A percentile compares a stretch with the other conserved stretches of the same genome.
Evolutionary conservation across 225 moss, liverwort and hornwort genomes (phyloP).

Genomic region (Pseudoscleropodium purum): DNA sequence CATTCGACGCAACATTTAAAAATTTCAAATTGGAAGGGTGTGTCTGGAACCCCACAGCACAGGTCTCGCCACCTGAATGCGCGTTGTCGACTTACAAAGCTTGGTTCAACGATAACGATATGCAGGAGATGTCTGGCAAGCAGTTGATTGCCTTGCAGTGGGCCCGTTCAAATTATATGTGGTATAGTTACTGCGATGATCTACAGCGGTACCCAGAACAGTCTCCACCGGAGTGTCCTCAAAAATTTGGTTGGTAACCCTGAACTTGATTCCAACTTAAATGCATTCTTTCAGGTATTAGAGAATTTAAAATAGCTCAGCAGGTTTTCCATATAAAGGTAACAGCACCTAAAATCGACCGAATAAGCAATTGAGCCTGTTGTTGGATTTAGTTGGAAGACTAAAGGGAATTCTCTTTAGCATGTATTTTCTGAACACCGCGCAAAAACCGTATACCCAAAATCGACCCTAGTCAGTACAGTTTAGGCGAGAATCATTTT

Average conservation of each 20-base stretch:
- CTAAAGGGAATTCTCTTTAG: background rate
- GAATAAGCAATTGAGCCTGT: background rate
- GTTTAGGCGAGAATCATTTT: background rate
- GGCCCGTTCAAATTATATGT: conserved; percentile 68
- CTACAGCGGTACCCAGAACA: conserved; percentile 42
- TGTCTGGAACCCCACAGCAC: conserved; percentile 52
- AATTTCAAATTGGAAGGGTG: conserved; percentile 78
- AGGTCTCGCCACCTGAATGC: conserved; percentile 45
- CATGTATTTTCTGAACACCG: no score
- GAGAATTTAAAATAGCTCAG: background rate
- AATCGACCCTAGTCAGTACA: background rate
- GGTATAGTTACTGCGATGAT: conserved; percentile 86
- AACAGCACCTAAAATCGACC: background rate
- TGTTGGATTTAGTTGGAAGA: background rate
- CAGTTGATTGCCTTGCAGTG: conserved; percentile 63
- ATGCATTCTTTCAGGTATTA: background rate
- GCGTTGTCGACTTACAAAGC: conserved; percentile 32
- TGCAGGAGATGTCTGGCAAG: conserved; percentile 41
- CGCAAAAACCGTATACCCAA: background rate
- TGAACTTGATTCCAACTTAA: background rate
- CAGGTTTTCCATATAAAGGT: background rate
- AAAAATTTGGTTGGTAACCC: conserved; percentile 7
- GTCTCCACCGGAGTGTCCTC: conserved; percentile 61
- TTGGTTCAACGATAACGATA: conserved; percentile 30
- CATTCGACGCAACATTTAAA: conserved; percentile 64